Evolutionary conservation across 495 filamentous ascomycete genomes (phyloP), one percentile per base, ranked within the genome.

Genomic region (Aspergillus sclerotiicarbonarius): DNA sequence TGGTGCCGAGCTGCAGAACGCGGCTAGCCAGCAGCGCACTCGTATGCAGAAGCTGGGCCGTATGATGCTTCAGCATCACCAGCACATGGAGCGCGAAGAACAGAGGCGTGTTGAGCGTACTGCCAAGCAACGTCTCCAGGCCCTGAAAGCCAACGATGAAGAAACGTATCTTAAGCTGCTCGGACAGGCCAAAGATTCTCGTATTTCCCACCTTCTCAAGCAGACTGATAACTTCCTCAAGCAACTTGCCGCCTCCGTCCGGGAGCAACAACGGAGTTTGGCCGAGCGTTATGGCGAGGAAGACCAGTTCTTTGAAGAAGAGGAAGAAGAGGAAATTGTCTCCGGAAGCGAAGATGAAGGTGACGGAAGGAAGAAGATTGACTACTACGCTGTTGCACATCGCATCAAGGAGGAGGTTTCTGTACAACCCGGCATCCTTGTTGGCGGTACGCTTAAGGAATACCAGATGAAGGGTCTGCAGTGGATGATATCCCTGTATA

Each of bases 401-500:
- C 89, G 90, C 58, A 86, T 96, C 75, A 90, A 92, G 71, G 94
- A 98, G 75, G 89, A 92, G 52, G 85, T 98, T 56, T 88, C 82
- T 4, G 77, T 76, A 49, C 94, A 98, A 65, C 91, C 94, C 8
- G 65, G 62, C 16, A 94, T 96, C 41, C 83, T 98, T 53, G 88
- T 96, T 58, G 94, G 94, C 60, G 94, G 94, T 65, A 87, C 81
- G 3, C 79, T 98, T 47, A 98, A 98, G 73, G 94, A 98, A 68
- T 98, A 98, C 74, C 94, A 98, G 75, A 44, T 98, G 71, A 97
- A 96, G 83, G 94, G 94, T 76, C 73, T 98, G 58, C 94, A 98
- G 71, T 98, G 94, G 94, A 98, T 98, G 94, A 84, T 98, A 54
- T 98, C 94, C 13, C 82, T 98, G 20, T 98, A 98, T 77, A 98